phyloP scores from a whole-genome alignment of 257 asterid species.

The Nicotiana tabacum region DNA sequence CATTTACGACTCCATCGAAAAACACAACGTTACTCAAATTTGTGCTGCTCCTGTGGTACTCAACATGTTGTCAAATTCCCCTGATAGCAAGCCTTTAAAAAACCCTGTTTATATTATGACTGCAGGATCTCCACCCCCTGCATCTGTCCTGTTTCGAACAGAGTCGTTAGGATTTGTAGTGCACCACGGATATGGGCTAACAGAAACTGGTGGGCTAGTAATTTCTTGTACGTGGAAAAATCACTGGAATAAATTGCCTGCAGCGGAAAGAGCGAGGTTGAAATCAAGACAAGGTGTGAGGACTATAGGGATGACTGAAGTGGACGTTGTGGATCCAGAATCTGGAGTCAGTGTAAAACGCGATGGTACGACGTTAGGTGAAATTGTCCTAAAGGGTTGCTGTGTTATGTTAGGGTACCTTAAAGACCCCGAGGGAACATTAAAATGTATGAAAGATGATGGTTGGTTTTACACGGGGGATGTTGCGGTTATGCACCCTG shows the following conservation, averaged over 20 bases:
- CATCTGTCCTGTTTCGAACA: conserved; percentile 48
- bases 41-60: conserved; percentile 93
- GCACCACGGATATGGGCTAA: conserved; percentile 70
- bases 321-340: conserved; percentile 46
- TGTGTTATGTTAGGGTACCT: conserved; percentile 62
- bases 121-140: conserved; percentile 81
- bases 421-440: conserved; percentile 53
- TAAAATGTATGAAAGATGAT: conserved; percentile 33
- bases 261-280: conserved; percentile 53
- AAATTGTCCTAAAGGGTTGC: conserved; percentile 53
- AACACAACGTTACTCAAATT: conserved; percentile 62
- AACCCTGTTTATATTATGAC: conserved; percentile 48
- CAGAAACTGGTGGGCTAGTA: conserved; percentile 75
- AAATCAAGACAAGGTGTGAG: conserved; percentile 73
- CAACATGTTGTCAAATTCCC: conserved; percentile 43
- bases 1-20: conserved; percentile 35
- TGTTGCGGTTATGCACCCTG: conserved; percentile 75
- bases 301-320: conserved; percentile 46
- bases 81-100: conserved; percentile 20
- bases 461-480: conserved; percentile 89
- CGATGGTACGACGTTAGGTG: conserved; percentile 53
- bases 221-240: conserved; percentile 56
- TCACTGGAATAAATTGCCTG: conserved; percentile 55
- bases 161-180: conserved; percentile 62
- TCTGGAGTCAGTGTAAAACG: conserved; percentile 40